Evolutionary conservation across 169 alveolate genomes (phyloP).

Genomic region (Fabrea salina): DNA sequence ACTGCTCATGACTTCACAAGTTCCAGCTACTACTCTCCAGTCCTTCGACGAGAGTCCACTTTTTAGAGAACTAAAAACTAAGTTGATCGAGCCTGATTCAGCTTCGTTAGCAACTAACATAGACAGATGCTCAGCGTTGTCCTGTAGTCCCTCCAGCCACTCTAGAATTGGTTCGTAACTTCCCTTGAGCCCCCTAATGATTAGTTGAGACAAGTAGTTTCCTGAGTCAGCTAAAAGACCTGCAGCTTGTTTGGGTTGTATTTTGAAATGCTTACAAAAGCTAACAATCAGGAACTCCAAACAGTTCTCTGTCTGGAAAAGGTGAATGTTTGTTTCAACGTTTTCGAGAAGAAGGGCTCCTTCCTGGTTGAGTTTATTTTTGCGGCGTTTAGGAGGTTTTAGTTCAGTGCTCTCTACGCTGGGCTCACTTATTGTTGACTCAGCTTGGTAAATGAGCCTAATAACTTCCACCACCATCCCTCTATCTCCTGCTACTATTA

Average conservation of each 20-base stretch:
- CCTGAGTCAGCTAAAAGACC: conserved; percentile 77
- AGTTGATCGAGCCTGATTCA: conserved; percentile 39
- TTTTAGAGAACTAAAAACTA: conserved; percentile 56
- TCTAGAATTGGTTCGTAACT: conserved; percentile 64
- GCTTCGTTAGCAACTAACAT: conserved; percentile 67
- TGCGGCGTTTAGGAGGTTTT: background rate
- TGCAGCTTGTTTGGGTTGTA: conserved; percentile 76
- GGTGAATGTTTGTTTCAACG: conserved; percentile 47
- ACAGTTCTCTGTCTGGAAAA: conserved; percentile 65
- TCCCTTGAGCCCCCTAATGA: conserved; percentile 85
- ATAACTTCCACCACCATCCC: conserved; percentile 51
- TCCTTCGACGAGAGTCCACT: conserved; percentile 75
- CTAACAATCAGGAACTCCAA: conserved; percentile 80
- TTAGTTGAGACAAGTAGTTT: conserved; percentile 79
- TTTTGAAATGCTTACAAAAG: conserved; percentile 61
- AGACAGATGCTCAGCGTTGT: conserved; percentile 48
- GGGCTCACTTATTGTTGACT: background rate
- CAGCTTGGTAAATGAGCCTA: background rate
- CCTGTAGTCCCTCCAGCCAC: conserved; percentile 61
- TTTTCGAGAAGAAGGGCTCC: conserved; percentile 22
- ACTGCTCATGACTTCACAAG: conserved; percentile 43
- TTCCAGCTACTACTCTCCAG: conserved; percentile 67
- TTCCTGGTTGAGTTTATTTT: background rate
- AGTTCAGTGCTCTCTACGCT: background rate
- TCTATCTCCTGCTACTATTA: conserved; percentile 63